phyloP scores from a whole-genome alignment of 352 stramenopile genomes.

The Peronospora destructor region DNA sequence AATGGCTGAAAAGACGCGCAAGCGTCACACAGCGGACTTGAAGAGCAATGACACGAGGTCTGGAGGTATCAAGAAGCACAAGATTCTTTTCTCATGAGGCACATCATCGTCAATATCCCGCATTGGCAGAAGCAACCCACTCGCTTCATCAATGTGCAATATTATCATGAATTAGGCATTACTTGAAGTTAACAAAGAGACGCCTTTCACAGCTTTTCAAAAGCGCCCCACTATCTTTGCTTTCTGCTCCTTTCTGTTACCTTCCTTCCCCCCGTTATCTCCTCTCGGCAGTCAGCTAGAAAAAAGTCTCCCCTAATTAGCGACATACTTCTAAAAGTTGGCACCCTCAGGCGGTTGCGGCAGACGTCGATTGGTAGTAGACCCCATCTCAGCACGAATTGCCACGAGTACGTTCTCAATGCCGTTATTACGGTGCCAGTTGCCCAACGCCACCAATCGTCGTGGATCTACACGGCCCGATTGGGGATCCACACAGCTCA shows the following conservation, averaged over 20 bases:
- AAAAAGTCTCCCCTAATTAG: constrained; percentile 8
- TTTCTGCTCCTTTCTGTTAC: constrained; percentile 4
- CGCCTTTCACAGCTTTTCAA: constrained; percentile 2
- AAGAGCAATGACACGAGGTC: no score
- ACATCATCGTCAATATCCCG: neutral
- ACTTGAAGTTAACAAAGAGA: constrained; percentile 18
- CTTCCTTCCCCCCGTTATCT: constrained; percentile 9
- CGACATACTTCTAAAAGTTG: constrained; percentile 77
- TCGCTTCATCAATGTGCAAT: constrained; percentile 17
- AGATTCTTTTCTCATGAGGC: no score
- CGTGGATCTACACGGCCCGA: constrained; percentile 75
- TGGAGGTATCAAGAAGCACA: no score
- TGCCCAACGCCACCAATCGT: constrained; percentile 58
- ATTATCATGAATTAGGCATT: constrained; percentile 32
- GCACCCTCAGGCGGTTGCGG: constrained; percentile 87
- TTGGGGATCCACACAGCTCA: constrained; percentile 92
- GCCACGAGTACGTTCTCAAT: constrained; percentile 88
- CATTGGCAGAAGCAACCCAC: neutral
- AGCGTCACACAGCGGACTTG: no score
- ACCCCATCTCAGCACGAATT: constrained; percentile 87
- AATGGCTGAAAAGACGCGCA: no score
- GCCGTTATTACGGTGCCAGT: constrained; percentile 84
- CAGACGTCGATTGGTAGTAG: constrained; percentile 82
- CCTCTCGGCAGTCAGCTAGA: constrained; percentile 5
- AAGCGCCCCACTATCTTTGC: constrained; percentile 3